Percentiles rank a stretch among this genome's conserved stretches.
Conservation (phyloP, 805 yeast species). For the Suhomyces sp. region DNA sequence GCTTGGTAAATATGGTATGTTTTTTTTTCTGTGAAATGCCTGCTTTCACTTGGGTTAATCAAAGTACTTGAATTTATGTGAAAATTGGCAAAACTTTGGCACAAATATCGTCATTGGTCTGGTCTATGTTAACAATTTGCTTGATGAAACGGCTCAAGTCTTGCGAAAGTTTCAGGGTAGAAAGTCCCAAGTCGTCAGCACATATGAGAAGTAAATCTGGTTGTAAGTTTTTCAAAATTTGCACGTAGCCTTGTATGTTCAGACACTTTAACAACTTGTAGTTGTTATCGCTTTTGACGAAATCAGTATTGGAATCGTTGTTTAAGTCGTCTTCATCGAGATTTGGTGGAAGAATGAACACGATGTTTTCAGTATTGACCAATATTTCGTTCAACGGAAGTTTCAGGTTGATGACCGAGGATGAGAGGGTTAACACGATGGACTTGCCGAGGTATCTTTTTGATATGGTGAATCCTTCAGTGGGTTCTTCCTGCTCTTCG, state of each 20-base stretch:
- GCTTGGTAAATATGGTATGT: too few relatives aligned
- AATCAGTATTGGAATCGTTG: conserved; percentile 9
- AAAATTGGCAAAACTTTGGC: conserved; percentile 22
- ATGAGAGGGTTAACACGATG: conserved; percentile 43
- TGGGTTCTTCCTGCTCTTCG: conserved; percentile 5
- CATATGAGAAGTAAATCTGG: conserved; percentile 44
- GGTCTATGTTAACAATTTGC: conserved; percentile 32
- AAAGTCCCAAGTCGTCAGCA: conserved; percentile 41
- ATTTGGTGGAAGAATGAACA: conserved; percentile 45
- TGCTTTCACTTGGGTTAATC: conserved; percentile 2
- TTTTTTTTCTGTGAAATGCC: conserved; percentile 1
- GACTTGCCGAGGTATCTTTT: conserved; percentile 29
- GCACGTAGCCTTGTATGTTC: conserved; percentile 42
- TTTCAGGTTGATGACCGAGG: conserved; percentile 36
- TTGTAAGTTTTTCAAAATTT: conserved; percentile 36
- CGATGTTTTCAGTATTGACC: conserved; percentile 37
- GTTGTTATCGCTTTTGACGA: conserved; percentile 18
- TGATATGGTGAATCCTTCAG: conserved; percentile 8
- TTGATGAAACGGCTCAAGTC: conserved; percentile 40
- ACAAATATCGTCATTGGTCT: conserved; percentile 21
- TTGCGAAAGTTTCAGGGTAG: conserved; percentile 24
- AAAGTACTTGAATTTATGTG: conserved; percentile 7
- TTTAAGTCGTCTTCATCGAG: conserved; percentile 38
- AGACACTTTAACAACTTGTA: conserved; percentile 40
- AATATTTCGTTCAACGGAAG: conserved; percentile 41